These are phyloP conservation scores for Xylaria curta DNA, from an alignment of 495 filamentous ascomycete genomes.

Conservation along the genomic window DNA sequence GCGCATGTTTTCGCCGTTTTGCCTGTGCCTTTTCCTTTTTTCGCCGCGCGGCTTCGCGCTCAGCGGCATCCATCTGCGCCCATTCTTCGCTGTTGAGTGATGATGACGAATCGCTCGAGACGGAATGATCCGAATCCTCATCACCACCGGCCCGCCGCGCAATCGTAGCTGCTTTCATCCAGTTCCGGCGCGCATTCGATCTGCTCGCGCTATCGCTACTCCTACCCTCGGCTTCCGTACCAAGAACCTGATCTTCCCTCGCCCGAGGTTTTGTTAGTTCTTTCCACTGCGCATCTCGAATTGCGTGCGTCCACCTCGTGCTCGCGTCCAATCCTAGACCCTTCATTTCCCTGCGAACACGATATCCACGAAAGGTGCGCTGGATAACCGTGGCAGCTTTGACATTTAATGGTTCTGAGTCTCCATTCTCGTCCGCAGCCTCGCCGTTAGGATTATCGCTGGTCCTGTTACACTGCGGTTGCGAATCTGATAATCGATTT, in stretches of 20 bases:
- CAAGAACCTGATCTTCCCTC: conserved; percentile 32
- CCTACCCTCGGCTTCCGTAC: conserved; percentile 16
- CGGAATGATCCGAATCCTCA: conserved; percentile 51
- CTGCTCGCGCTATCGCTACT: conserved; percentile 26
- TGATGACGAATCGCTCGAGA: conserved; percentile 36
- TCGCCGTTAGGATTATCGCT: conserved; percentile 17
- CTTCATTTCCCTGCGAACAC: conserved; percentile 67
- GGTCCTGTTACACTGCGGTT: conserved; percentile 21
- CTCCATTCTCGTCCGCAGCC: conserved; percentile 22
- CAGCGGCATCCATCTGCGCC: conserved; percentile 43
- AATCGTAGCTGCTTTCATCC: conserved; percentile 74
- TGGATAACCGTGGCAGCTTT: conserved; percentile 65
- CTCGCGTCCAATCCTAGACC: conserved; percentile 70
- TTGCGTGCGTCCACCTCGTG: conserved; percentile 71
- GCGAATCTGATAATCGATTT: conserved; percentile 14
- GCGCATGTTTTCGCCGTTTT: conserved; percentile 62
- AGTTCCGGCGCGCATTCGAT: conserved; percentile 65
- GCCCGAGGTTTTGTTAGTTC: conserved; percentile 57
- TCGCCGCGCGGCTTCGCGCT: conserved; percentile 44
- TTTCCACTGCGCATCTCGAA: conserved; percentile 69
- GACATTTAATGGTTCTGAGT: conserved; percentile 25
- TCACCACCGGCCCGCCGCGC: conserved; percentile 73
- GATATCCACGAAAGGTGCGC: conserved; percentile 74
- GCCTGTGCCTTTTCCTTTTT: conserved; percentile 53
- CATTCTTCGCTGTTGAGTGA: conserved; percentile 41